Evolutionary conservation across 1,284 basidiomycete species (phyloP), one percentile per base, ranked within the genome.

Genomic region (Ceratobasidium sp.): DNA sequence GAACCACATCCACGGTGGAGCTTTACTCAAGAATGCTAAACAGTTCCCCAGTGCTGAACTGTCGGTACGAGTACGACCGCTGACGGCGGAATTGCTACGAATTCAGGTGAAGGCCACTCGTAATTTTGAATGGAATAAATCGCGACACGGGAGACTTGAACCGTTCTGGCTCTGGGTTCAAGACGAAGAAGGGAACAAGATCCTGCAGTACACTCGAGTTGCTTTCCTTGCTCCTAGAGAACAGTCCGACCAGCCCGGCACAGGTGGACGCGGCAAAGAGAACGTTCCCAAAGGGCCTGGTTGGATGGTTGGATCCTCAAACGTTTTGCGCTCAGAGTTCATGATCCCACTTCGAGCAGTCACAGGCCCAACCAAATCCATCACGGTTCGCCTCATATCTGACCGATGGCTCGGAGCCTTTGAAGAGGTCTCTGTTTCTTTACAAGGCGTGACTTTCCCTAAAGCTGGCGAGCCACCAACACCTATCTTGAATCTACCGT

Each of bases 91-190:
- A 83, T 89, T 98, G 26, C 89, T 99, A 52, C 93, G 92, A 81
- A 90, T 99, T 67, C 87, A 88, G 2, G 88, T 97, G 56, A 87
- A 86, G 0, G 87, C 96, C 52, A 86, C 86, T 26, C 90, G 91
- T 28, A 85, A 88, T 10, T 99, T 99, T 83, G 90, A 89, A n/a
- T 99, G 98, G 98, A 94, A 88, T 81, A 83, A 87, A 42, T 93
- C 91, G 83, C 82, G 93, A 3, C 96, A 98, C 80, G 94, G 94
- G 0, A 87, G 86, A 3, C 86, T 88, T 0, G 96, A 99, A 84
- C 93, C 96, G 0, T 98, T 99, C 86, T 98, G 96, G 91, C 85
- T 99, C 66, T 99, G 98, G 97, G 87, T 98, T 5, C 96, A 99
- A 85, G 96, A 97, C 82, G 89, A 93, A 46, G 89, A 94, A 61